A percentile compares a stretch with the other conserved stretches of the same genome.
phyloP scores from a whole-genome alignment of 73 alveolate species.

The Stentor coeruleus region DNA sequence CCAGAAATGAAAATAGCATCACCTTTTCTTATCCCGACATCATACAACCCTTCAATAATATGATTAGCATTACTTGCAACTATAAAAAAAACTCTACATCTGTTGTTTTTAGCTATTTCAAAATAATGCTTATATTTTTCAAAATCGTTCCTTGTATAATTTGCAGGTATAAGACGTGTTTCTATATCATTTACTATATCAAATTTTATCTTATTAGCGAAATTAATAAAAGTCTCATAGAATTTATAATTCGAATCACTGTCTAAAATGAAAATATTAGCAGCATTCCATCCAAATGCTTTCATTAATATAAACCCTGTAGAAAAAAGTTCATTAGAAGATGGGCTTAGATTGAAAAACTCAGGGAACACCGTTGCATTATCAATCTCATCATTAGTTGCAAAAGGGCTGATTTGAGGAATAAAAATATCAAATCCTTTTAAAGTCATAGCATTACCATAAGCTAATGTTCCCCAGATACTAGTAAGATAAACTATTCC shows the following conservation, averaged over 20 bases:
- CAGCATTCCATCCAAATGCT: not conserved
- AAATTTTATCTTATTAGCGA: not conserved
- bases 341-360: not conserved
- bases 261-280: not conserved
- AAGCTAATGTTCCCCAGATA: not conserved
- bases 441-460: not conserved
- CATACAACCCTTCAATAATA: not conserved
- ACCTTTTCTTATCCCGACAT: not conserved
- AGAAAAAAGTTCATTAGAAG: not conserved
- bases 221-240: not conserved
- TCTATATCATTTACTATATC: not conserved
- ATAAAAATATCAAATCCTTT: not conserved
- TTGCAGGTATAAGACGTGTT: not conserved
- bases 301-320: not conserved
- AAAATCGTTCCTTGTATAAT: not conserved
- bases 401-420: not conserved
- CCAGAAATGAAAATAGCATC: too few species aligned
- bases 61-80: not conserved
- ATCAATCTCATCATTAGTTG: not conserved
- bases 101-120: not conserved
- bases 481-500: not conserved
- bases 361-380: not conserved
- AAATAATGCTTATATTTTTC: too few species aligned
- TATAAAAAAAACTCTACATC: not conserved
- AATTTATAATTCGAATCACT: too few species aligned